phyloP scores from a whole-genome alignment of 1,139 yeast species.

The Protomyces gravidus region DNA sequence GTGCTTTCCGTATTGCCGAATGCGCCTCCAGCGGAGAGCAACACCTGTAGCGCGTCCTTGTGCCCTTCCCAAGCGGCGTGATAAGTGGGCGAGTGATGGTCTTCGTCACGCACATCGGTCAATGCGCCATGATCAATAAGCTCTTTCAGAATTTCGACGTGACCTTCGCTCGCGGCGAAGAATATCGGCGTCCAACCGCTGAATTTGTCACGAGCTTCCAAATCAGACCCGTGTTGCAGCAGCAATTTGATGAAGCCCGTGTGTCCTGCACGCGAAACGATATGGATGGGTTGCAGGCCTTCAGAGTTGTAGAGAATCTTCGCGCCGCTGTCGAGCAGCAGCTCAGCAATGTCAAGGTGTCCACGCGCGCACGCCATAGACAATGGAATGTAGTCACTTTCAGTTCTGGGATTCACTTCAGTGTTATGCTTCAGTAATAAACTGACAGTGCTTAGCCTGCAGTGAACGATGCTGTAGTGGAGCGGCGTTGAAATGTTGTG shows the following conservation, averaged over 20 bases:
- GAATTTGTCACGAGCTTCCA: constrained; percentile 74
- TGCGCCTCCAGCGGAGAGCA: constrained; percentile 39
- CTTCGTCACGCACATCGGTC: constrained; percentile 70
- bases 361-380: constrained; percentile 89
- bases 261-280: constrained; percentile 82
- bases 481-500: constrained; percentile 59
- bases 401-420: constrained; percentile 42
- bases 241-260: constrained; percentile 61
- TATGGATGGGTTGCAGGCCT: constrained; percentile 83
- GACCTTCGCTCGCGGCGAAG: constrained; percentile 86
- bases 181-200: constrained; percentile 93
- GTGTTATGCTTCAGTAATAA: constrained; percentile 48
- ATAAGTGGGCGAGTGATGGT: constrained; percentile 75
- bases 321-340: constrained; percentile 47
- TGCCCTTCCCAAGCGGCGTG: constrained; percentile 95
- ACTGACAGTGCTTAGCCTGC: constrained; percentile 55
- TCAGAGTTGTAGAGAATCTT: constrained; percentile 62
- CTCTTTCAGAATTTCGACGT: constrained; percentile 62
- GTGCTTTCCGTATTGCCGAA: constrained; percentile 23
- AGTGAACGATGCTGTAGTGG: constrained; percentile 68
- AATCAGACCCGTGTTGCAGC: constrained; percentile 67
- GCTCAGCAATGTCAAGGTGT: constrained; percentile 63
- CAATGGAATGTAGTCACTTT: constrained; percentile 64
- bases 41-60: constrained; percentile 65
- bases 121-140: constrained; percentile 71